Evolutionary conservation across 1,139 yeast species (phyloP), one percentile per base, ranked within the genome.

Genomic region (Candida tunisiensis): DNA sequence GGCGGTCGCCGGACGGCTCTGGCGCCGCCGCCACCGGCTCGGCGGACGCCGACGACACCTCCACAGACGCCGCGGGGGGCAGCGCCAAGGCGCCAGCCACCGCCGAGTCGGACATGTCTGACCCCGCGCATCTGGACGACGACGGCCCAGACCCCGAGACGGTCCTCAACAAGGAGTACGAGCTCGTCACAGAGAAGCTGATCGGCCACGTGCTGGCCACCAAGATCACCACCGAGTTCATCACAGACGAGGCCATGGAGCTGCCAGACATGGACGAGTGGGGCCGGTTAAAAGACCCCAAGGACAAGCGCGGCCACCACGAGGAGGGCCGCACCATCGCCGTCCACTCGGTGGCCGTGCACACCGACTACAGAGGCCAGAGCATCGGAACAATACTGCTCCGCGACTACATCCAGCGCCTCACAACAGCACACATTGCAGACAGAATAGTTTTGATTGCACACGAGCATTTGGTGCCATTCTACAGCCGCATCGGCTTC

Each of bases 151-250:
- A 16, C 65, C 69, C 41, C 12, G 35, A 41, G 21, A 26, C 25
- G 17, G 31, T 44, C 15, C 33, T 39, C 15, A n/a, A n/a, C n/a
- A n/a, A n/a, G n/a, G n/a, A n/a, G n/a, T n/a, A n/a, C n/a, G n/a
- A n/a, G n/a, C 34, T 31, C 49, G 57, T 19, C 17, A 57, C 55
- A 31, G 95, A 85, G 52, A 65, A 63, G 10, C 61, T 88, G 34
- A 69, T 88, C 38, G 96, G 85, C 7, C 93, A 80, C 44, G 65
- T 88, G 25, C 55, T 85, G 40, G 91, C 83, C 28, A 83, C 95
- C 25, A 85, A 85, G 51, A 71, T 71, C 31, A 48, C 50, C 28
- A 39, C 58, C 12, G 51, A 56, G 6, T 47, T 42, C 23, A 71
- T 85, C 33, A 72, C 80, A 8, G 69, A 68, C 26, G 68, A 62